These are phyloP conservation scores for Penicillium nucicola DNA, from an alignment of 495 filamentous ascomycete species.

Conservation along the genomic window DNA sequence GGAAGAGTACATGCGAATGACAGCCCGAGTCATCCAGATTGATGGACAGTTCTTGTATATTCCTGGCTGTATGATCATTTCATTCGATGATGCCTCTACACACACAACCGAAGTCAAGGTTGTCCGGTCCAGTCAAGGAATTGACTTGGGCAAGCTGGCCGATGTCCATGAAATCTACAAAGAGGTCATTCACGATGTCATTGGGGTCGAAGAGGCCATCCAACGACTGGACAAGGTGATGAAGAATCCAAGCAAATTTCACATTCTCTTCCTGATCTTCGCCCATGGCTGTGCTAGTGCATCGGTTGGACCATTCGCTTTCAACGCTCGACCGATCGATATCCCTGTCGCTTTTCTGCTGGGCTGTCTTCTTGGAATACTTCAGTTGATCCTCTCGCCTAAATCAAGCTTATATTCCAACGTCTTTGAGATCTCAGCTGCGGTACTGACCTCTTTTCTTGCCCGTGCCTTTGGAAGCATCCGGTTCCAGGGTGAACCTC, in stretches of 20 bases:
- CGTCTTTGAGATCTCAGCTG: conserved; percentile 87
- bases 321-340: conserved; percentile 81
- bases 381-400: conserved; percentile 79
- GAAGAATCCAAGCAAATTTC: conserved; percentile 59
- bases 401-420: conserved; percentile 75
- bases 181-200: conserved; percentile 83
- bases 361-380: conserved; percentile 74
- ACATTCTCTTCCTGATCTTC: conserved; percentile 67
- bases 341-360: conserved; percentile 85
- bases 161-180: conserved; percentile 92
- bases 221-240: conserved; percentile 65
- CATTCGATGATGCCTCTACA: conserved; percentile 84
- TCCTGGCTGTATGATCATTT: conserved; percentile 93
- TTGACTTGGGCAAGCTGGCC: conserved; percentile 80
- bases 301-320: conserved; percentile 81
- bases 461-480: conserved; percentile 87
- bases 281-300: conserved; percentile 85
- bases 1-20: conserved; percentile 89
- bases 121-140: conserved; percentile 68
- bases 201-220: conserved; percentile 82
- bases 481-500: conserved; percentile 47
- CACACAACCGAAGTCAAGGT: conserved; percentile 94
- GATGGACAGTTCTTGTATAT: conserved; percentile 91
- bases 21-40: conserved; percentile 81
- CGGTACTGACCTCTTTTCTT: conserved; percentile 85